Evolutionary conservation across 768 basidiomycete genomes (phyloP).

Genomic region (Tulasnella sp.): DNA sequence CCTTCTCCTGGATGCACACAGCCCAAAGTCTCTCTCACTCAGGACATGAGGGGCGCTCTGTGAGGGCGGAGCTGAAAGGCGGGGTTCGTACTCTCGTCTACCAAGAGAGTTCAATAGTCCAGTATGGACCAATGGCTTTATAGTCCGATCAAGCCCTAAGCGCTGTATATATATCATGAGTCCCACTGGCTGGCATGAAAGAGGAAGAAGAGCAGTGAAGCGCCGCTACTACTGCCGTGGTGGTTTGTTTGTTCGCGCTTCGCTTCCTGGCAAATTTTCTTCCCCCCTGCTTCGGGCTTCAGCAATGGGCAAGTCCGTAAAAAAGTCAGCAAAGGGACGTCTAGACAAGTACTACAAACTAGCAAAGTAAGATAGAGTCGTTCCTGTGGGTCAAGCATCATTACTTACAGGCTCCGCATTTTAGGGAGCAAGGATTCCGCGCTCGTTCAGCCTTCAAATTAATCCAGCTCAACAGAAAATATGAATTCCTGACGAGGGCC

Average conservation of each 20-base stretch:
- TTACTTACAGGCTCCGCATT: constrained; percentile 26
- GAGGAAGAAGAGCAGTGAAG: background rate
- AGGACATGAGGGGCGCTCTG: too few species aligned
- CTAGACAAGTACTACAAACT: constrained; percentile 97
- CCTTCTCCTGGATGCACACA: too few species aligned
- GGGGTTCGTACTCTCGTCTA: too few species aligned
- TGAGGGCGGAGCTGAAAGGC: too few species aligned
- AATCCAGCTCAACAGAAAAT: constrained; percentile 98
- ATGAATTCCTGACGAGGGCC: constrained; percentile 80
- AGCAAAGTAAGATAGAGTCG: constrained; percentile 59
- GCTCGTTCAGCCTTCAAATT: constrained; percentile 99
- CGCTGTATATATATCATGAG: too few species aligned
- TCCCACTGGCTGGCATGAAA: too few species aligned
- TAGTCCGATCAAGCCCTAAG: too few species aligned
- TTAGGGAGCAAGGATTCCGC: constrained; percentile 96
- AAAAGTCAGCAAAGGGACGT: constrained; percentile 94
- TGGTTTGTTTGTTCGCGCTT: constrained; percentile 3
- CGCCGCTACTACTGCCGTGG: background rate
- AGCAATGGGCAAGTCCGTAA: constrained; percentile 72
- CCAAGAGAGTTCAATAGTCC: too few species aligned
- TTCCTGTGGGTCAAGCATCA: constrained; percentile 12
- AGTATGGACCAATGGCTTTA: too few species aligned
- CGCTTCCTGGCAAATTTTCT: background rate
- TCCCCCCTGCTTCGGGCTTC: background rate
- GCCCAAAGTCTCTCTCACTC: too few species aligned